Evolutionary conservation across 257 asterid species (phyloP), one percentile per base, ranked within the genome.

Genomic region (Rhazya stricta): DNA sequence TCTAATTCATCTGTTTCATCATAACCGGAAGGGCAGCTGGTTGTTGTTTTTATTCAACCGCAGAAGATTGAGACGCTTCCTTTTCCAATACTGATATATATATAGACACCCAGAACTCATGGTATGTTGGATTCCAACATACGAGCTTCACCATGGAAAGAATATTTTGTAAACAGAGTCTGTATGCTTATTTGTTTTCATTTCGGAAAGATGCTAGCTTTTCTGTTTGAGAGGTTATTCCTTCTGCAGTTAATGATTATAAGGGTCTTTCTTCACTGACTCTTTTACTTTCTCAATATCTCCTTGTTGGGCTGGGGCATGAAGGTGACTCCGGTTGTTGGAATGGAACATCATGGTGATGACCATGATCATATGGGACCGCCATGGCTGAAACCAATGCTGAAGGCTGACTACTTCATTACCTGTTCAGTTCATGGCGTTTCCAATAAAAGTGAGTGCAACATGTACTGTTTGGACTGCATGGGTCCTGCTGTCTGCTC

Each of bases 401-500:
- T 91, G 71, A 73, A 80, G 76, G 87, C 82, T 0, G 83, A 88
- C 74, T 91, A 86, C 79, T 87, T 88, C 85, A 11, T 72, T 16
- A 85, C 85, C 13, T 91, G 97, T 50, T 34, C 75, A 10, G 73
- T 81, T 62, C 95, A 91, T 67, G 68, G 72, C 15, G 89, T 86
- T 73, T 78, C 91, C 4, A 83, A 78, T 27, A 90, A 87, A 71
- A 89, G 84, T 48, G 96, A 90, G 69, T 86, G 88, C 81, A 91
- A 89, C 21, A 41, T 87, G 85, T 88, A 89, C 79, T 91, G 96
- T 69, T 84, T 91, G 85, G 95, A 91, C n/a, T 91, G 96, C 84
- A 83, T 82, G 83, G 89, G 86, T 21, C 67, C 72, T 82, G 85
- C 92, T 77, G 79, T 91, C 9, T 91, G 96, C 74, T 86, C 93